These are phyloP conservation scores for Dendrobium chrysotoxum DNA, from an alignment of 106 monocot species.

Conservation along the genomic window DNA sequence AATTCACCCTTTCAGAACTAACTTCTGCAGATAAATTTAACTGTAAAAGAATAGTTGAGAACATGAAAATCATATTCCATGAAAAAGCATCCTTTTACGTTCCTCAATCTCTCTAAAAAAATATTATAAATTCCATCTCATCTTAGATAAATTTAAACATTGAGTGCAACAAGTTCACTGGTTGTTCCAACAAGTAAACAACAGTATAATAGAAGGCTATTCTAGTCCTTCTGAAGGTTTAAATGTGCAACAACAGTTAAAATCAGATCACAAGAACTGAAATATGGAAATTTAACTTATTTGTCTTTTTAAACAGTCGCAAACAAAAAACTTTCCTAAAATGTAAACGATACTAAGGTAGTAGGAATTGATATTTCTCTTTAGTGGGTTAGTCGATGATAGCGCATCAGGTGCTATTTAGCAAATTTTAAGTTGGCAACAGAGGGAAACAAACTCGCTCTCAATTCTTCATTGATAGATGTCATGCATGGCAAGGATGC, in stretches of 20 bases:
- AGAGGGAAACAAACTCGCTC: too few species aligned
- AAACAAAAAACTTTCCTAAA: not conserved
- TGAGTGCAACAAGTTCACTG: not conserved
- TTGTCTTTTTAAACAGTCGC: not conserved
- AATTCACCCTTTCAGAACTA: conserved; percentile 56
- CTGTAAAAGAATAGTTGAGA: conserved; percentile 32
- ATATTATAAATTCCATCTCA: not conserved
- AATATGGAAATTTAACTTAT: not conserved
- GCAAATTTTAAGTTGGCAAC: too few species aligned
- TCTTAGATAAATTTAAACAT: not conserved
- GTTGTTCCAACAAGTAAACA: not conserved
- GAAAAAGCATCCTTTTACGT: not conserved
- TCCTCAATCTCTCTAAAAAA: not conserved
- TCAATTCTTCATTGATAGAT: too few species aligned
- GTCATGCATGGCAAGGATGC: too few species aligned
- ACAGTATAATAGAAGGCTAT: not conserved
- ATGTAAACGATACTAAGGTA: not conserved
- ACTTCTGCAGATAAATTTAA: conserved; percentile 33
- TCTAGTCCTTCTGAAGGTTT: not conserved
- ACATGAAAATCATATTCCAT: not conserved
- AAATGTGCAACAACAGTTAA: not conserved
- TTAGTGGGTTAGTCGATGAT: too few species aligned
- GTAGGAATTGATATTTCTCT: not conserved
- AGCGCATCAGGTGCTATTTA: too few species aligned
- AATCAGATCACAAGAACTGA: not conserved